A percentile compares a stretch with the other conserved stretches of the same genome.
Evolutionary conservation across 2,329 filamentous ascomycete genomes (phyloP).

Genomic region (Ustulina deusta): DNA sequence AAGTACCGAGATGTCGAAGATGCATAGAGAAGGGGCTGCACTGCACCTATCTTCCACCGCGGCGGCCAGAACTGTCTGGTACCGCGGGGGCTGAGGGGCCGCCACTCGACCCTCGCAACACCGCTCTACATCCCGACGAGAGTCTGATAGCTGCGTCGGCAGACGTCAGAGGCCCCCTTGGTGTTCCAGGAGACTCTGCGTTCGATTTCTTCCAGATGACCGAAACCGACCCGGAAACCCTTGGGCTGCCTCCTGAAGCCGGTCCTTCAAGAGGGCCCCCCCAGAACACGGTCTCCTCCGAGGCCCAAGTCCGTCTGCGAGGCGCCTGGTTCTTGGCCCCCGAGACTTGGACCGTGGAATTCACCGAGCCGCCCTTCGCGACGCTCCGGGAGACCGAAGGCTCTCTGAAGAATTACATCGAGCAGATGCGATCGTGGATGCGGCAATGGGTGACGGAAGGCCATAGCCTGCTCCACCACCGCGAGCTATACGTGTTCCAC

Average conservation of each 20-base stretch:
- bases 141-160: background rate
- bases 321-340: constrained; percentile 41
- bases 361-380: constrained; percentile 25
- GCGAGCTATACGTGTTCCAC: constrained; percentile 41
- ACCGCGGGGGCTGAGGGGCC: constrained; percentile 6
- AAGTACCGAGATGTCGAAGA: constrained; percentile 50
- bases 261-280: constrained; percentile 11
- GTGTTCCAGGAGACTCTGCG: background rate
- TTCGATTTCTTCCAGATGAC: constrained; percentile 24
- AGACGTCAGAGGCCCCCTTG: background rate
- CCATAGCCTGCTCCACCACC: constrained; percentile 45
- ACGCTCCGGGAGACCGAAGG: constrained; percentile 24
- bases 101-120: background rate
- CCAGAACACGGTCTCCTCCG: constrained; percentile 5
- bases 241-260: background rate
- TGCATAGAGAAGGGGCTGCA: constrained; percentile 45
- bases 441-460: constrained; percentile 44
- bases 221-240: constrained; percentile 7
- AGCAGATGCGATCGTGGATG: constrained; percentile 43
- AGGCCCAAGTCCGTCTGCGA: constrained; percentile 9
- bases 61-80: constrained; percentile 26
- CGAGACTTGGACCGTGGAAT: constrained; percentile 43
- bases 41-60: constrained; percentile 44
- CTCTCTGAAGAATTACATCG: constrained; percentile 48
- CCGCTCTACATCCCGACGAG: constrained; percentile 4